A percentile compares a stretch with the other conserved stretches of the same genome.
These are phyloP conservation scores for Aspergillus olivimuriae DNA, from an alignment of 495 filamentous ascomycete genomes.

Conservation along the genomic window DNA sequence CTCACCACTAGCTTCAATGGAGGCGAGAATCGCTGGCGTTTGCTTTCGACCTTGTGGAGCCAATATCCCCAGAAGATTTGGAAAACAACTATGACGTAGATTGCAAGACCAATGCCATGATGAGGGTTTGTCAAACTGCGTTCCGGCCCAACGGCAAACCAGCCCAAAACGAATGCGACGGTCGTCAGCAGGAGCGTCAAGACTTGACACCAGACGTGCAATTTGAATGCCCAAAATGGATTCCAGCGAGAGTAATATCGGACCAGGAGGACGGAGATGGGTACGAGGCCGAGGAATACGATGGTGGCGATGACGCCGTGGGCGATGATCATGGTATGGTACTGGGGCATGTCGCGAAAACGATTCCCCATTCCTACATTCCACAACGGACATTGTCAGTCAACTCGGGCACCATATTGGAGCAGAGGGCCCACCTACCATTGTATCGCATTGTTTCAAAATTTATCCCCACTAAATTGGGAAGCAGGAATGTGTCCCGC, in stretches of 20 bases:
- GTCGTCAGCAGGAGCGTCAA: constrained; percentile 66
- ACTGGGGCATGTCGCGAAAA: constrained; percentile 67
- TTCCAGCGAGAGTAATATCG: constrained; percentile 63
- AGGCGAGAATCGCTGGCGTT: constrained; percentile 47
- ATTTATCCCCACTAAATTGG: constrained; percentile 80
- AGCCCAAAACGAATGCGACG: constrained; percentile 69
- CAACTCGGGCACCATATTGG: background rate
- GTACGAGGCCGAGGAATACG: constrained; percentile 80
- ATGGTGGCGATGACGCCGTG: constrained; percentile 85
- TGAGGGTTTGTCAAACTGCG: constrained; percentile 89
- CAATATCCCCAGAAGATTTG: constrained; percentile 75
- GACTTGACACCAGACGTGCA: constrained; percentile 85
- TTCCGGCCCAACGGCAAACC: constrained; percentile 66
- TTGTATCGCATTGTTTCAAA: constrained; percentile 95
- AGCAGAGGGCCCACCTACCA: constrained; percentile 49
- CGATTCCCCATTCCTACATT: constrained; percentile 84
- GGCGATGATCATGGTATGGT: constrained; percentile 70
- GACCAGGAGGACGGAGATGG: constrained; percentile 66
- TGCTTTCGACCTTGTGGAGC: constrained; percentile 56
- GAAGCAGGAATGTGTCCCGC: constrained; percentile 80
- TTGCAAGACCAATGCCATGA: constrained; percentile 84
- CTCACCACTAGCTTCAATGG: constrained; percentile 68
- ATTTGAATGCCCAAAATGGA: constrained; percentile 60
- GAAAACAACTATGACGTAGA: constrained; percentile 77
- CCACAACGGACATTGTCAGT: background rate